Percentiles rank a stretch among this genome's conserved stretches.
Evolutionary conservation across 2,329 filamentous ascomycete species (phyloP).

Genomic region (Torrubiellomyces zombiae): DNA sequence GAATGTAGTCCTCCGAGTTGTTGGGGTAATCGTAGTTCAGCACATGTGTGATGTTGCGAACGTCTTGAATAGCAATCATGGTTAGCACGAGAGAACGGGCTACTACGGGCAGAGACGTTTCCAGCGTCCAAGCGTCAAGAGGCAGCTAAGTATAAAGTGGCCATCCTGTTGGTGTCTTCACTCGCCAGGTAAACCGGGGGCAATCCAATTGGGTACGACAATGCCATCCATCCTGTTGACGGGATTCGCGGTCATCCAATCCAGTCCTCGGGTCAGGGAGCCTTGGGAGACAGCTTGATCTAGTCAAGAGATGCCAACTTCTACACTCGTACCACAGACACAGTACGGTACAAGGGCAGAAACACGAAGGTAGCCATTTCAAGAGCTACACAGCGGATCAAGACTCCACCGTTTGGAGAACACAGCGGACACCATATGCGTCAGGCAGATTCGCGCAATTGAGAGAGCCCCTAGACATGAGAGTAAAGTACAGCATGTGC

Average conservation of each 20-base stretch:
- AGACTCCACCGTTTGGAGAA: slow-evolving; percentile 68
- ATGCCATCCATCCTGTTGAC: slow-evolving; percentile 28
- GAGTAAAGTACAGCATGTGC: slow-evolving; percentile 67
- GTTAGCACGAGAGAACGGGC: slow-evolving; percentile 55
- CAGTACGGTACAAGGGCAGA: slow-evolving; percentile 54
- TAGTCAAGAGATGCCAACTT: slow-evolving; percentile 62
- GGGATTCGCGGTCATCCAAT: slow-evolving; percentile 36
- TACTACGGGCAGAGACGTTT: slow-evolving; percentile 38
- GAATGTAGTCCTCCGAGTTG: slow-evolving; percentile 97
- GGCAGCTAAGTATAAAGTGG: slow-evolving; percentile 33
- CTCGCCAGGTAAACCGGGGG: slow-evolving; percentile 40
- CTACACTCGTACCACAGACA: slow-evolving; percentile 55
- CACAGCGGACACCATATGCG: slow-evolving; percentile 66
- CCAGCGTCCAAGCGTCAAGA: slow-evolving; percentile 34
- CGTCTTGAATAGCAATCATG: slow-evolving; percentile 64
- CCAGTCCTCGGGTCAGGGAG: slow-evolving; percentile 40
- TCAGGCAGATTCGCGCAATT: slow-evolving; percentile 86
- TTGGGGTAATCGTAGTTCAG: slow-evolving; percentile 99
- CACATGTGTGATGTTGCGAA: slow-evolving; percentile 99
- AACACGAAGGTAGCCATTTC: slow-evolving; percentile 53
- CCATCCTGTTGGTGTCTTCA: slow-evolving; percentile 30
- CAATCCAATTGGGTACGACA: slow-evolving; percentile 37
- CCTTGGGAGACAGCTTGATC: slow-evolving; percentile 52
- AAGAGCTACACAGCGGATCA: slow-evolving; percentile 39
- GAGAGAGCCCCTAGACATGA: slow-evolving; percentile 76